Conservation (phyloP, 495 filamentous ascomycete genomes). For the Hyaloscypha variabilis region DNA sequence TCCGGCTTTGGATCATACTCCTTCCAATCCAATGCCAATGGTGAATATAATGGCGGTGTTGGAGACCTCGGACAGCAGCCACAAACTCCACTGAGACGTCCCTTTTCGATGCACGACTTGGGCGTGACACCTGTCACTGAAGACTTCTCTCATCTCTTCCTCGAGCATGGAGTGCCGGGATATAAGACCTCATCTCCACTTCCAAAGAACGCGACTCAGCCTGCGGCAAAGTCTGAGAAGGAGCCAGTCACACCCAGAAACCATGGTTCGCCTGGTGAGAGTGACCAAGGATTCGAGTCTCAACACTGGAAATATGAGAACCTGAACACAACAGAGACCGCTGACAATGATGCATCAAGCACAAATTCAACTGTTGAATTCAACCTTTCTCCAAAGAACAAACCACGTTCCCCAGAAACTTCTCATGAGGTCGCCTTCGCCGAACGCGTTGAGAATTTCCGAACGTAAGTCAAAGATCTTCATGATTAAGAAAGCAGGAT, state of each 20-base stretch:
- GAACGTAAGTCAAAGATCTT: slow-evolving; percentile 20
- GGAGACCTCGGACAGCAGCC: neutral
- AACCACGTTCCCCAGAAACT: slow-evolving; percentile 6
- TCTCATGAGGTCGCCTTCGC: slow-evolving; percentile 7
- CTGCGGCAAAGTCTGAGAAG: neutral
- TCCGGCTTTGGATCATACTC: neutral
- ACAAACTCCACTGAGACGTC: slow-evolving; percentile 1
- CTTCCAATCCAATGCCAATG: too few relatives aligned
- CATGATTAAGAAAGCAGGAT: neutral
- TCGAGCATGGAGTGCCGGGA: slow-evolving; percentile 18
- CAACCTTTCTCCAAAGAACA: slow-evolving; percentile 6
- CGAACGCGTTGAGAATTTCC: slow-evolving; percentile 26
- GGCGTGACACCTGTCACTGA: neutral
- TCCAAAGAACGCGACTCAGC: neutral
- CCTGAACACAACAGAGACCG: slow-evolving; percentile 3
- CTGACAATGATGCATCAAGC: slow-evolving; percentile 7
- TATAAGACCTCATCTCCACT: slow-evolving; percentile 22
- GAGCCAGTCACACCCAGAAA: slow-evolving; percentile 8
- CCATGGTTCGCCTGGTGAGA: neutral
- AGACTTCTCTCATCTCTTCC: slow-evolving; percentile 26
- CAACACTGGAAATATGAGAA: neutral
- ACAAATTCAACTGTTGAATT: slow-evolving; percentile 23
- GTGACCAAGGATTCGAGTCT: slow-evolving; percentile 12
- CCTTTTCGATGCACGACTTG: neutral
- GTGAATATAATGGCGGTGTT: neutral